These are phyloP conservation scores for Saccharata proteae DNA, from an alignment of 2,329 filamentous ascomycete genomes.

Conservation along the genomic window DNA sequence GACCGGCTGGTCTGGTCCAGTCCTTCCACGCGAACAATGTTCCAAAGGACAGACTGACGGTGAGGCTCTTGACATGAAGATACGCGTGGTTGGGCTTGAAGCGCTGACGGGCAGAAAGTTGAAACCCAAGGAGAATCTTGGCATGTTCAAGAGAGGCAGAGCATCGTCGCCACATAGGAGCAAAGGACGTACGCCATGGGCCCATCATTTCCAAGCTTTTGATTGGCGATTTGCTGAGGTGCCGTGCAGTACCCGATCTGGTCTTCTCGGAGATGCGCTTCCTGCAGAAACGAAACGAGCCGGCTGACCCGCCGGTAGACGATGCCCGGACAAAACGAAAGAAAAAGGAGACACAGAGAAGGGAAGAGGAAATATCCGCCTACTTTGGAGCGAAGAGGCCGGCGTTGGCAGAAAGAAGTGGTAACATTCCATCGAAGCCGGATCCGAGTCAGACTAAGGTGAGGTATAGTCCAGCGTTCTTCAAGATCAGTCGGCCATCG, in stretches of 20 bases:
- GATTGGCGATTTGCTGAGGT: conserved; percentile 16
- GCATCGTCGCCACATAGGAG: conserved; percentile 35
- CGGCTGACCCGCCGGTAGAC: conserved; percentile 15
- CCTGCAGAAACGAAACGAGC: conserved; percentile 25
- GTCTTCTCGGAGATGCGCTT: conserved; percentile 41
- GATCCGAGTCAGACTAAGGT: neutral
- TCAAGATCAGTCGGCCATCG: conserved; percentile 1
- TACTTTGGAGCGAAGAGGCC: conserved; percentile 29
- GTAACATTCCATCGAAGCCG: conserved; percentile 11
- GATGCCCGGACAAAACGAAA: conserved; percentile 17
- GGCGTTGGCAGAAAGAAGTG: conserved; percentile 15
- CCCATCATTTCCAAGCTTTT: no score
- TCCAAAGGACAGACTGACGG: conserved; percentile 33
- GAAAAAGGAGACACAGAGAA: conserved; percentile 20
- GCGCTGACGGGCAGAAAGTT: no score
- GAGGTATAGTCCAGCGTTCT: no score
- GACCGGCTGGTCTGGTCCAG: conserved; percentile 25
- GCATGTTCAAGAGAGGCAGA: conserved; percentile 38
- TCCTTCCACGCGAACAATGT: conserved; percentile 35
- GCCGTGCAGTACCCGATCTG: conserved; percentile 35
- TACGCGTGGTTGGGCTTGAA: conserved; percentile 5
- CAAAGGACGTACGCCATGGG: no score
- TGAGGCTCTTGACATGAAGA: conserved; percentile 16
- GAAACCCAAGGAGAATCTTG: conserved; percentile 27
- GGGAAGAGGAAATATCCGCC: conserved; percentile 31